Percentiles rank a stretch among this genome's conserved stretches.
phyloP scores from a whole-genome alignment of 2,329 filamentous ascomycete species.

The Neofusicoccum kwambonambiense region DNA sequence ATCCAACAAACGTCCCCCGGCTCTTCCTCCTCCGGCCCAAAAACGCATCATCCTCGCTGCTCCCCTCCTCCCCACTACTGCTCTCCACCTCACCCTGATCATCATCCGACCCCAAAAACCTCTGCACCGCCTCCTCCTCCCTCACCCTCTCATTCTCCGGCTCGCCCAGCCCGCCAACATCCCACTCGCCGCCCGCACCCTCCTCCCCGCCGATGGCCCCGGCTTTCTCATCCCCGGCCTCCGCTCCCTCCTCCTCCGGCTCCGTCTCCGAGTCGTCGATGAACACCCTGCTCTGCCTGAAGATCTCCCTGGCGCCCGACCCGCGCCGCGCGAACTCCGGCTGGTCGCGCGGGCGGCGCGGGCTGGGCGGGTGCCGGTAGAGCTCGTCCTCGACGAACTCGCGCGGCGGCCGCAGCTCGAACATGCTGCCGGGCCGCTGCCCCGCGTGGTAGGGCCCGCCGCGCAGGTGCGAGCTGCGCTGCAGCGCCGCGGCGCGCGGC shows the following conservation, averaged over 20 bases:
- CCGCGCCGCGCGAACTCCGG: neutral
- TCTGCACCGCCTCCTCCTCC: conserved; percentile 3
- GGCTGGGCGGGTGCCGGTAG: conserved; percentile 23
- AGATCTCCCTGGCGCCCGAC: conserved; percentile 37
- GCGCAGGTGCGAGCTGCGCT: conserved; percentile 14
- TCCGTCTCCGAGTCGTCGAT: conserved; percentile 38
- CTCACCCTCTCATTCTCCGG: neutral
- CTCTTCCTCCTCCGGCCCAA: neutral
- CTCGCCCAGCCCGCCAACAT: neutral
- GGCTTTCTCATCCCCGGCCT: neutral
- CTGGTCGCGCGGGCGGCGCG: conserved; percentile 20
- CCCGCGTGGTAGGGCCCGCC: conserved; percentile 19
- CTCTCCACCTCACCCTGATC: neutral
- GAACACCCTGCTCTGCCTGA: conserved; percentile 48
- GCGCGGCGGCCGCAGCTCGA: conserved; percentile 34
- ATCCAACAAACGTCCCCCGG: conserved; percentile 10
- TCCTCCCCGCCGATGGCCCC: neutral
- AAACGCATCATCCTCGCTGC: neutral
- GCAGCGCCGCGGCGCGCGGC: conserved; percentile 1
- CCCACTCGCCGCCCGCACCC: neutral
- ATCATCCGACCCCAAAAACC: conserved; percentile 8
- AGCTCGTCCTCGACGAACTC: conserved; percentile 24
- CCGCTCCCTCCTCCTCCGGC: neutral
- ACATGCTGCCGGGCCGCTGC: conserved; percentile 37
- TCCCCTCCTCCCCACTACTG: conserved; percentile 5